These are phyloP conservation scores for Crithidia mellificae DNA, from an alignment of 208 protist genomes.

Conservation along the genomic window DNA sequence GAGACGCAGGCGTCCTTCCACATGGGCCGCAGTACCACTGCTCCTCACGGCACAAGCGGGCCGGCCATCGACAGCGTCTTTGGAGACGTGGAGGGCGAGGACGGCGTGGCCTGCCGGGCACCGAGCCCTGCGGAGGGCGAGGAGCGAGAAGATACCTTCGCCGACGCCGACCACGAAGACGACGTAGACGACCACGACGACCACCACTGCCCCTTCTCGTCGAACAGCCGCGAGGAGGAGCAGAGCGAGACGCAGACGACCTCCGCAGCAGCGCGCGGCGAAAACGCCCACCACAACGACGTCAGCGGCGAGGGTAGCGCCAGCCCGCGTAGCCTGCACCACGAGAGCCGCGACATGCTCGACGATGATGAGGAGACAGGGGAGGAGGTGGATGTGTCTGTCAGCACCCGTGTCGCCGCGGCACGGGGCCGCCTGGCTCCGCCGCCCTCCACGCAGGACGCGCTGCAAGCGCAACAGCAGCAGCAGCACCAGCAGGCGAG, in stretches of 20 bases:
- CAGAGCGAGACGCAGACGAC: slow-evolving; percentile 21
- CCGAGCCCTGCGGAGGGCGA: too few species aligned
- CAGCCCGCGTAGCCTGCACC: not conserved
- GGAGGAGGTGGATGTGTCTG: slow-evolving; percentile 25
- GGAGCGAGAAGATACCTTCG: too few species aligned
- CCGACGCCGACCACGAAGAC: not conserved
- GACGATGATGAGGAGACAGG: slow-evolving; percentile 16
- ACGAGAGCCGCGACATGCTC: slow-evolving; percentile 4
- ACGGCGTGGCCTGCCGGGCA: slow-evolving; percentile 1
- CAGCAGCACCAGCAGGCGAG: too few species aligned
- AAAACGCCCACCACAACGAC: too few species aligned
- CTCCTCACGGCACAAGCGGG: not conserved
- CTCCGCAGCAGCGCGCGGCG: slow-evolving; percentile 3
- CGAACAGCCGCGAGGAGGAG: slow-evolving; percentile 7
- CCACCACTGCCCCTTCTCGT: not conserved
- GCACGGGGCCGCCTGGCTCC: not conserved
- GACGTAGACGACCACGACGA: too few species aligned
- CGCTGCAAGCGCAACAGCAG: too few species aligned
- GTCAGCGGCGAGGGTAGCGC: too few species aligned
- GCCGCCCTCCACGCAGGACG: too few species aligned
- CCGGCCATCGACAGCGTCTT: not conserved
- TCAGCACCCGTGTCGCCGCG: slow-evolving; percentile 28
- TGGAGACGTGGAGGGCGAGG: slow-evolving; percentile 7
- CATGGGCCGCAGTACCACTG: not conserved
- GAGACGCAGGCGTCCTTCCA: slow-evolving; percentile 21